phyloP scores from a whole-genome alignment of 169 alveolate species.

The Miamiensis avidus region DNA sequence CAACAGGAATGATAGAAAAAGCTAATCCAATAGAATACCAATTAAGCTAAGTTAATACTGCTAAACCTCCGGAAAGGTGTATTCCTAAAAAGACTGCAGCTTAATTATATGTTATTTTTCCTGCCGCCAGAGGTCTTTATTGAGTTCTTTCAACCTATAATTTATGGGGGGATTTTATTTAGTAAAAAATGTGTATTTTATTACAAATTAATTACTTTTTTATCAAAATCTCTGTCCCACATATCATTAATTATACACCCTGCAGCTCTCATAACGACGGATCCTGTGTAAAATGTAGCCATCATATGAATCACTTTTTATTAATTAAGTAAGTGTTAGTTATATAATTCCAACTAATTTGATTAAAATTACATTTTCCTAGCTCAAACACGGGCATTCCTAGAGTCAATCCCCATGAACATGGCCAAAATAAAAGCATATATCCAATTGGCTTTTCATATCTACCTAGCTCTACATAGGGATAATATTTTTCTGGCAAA shows the following conservation, averaged over 20 bases:
- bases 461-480: conserved; percentile 69
- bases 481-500: conserved; percentile 31
- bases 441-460: conserved; percentile 71
- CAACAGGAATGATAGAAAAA: conserved; percentile 68
- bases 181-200: background rate
- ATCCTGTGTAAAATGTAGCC: conserved; percentile 69
- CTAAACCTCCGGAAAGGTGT: conserved; percentile 61
- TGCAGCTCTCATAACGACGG: conserved; percentile 72
- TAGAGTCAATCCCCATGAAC: conserved; percentile 66
- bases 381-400: conserved; percentile 60
- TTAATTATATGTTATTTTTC: conserved; percentile 70
- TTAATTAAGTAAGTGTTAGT: too few relatives aligned
- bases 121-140: conserved; percentile 93
- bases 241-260: conserved; percentile 80
- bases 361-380: conserved; percentile 3
- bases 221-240: conserved; percentile 75
- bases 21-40: conserved; percentile 55
- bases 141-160: conserved; percentile 93
- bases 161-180: background rate
- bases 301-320: too few relatives aligned
- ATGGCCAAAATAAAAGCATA: conserved; percentile 62
- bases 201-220: conserved; percentile 28
- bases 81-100: conserved; percentile 65
- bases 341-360: too few relatives aligned
- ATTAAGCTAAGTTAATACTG: conserved; percentile 45